Evolutionary conservation across 1,139 yeast genomes (phyloP).

Genomic region (Protomyces macrosporus): DNA sequence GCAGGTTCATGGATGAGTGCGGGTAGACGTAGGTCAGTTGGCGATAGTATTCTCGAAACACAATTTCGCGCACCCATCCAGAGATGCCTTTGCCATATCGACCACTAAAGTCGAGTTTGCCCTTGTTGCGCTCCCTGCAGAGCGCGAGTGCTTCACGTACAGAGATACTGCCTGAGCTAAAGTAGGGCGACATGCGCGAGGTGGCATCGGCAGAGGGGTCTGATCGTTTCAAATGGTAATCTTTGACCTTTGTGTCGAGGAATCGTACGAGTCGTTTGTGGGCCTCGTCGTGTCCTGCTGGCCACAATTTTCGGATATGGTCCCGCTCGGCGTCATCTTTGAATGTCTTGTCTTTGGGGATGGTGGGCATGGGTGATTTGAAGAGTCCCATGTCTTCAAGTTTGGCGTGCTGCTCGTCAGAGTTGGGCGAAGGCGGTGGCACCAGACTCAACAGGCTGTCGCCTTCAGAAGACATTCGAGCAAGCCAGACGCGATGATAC

Average conservation of each 20-base stretch:
- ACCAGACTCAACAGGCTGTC: constrained; percentile 32
- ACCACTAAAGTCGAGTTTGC: constrained; percentile 37
- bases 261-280: constrained; percentile 38
- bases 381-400: constrained; percentile 28
- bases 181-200: constrained; percentile 46
- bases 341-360: constrained; percentile 29
- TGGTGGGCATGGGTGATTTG: constrained; percentile 30
- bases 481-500: constrained; percentile 50
- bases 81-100: constrained; percentile 39
- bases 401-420: constrained; percentile 22
- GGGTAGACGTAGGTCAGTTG: constrained; percentile 51
- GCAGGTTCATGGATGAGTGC: constrained; percentile 48
- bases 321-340: constrained; percentile 21
- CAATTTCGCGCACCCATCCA: constrained; percentile 50
- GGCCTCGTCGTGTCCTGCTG: constrained; percentile 45
- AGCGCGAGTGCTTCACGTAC: constrained; percentile 40
- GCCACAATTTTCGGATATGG: constrained; percentile 37
- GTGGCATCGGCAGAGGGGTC: constrained; percentile 37
- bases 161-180: constrained; percentile 48
- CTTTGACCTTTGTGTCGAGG: constrained; percentile 36
- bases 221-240: constrained; percentile 40
- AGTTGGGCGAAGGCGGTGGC: constrained; percentile 26
- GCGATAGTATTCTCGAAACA: constrained; percentile 56
- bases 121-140: constrained; percentile 38
- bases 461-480: constrained; percentile 30